Evolutionary conservation across 2,329 filamentous ascomycete genomes (phyloP).

Genomic region (Penicillium italicum): DNA sequence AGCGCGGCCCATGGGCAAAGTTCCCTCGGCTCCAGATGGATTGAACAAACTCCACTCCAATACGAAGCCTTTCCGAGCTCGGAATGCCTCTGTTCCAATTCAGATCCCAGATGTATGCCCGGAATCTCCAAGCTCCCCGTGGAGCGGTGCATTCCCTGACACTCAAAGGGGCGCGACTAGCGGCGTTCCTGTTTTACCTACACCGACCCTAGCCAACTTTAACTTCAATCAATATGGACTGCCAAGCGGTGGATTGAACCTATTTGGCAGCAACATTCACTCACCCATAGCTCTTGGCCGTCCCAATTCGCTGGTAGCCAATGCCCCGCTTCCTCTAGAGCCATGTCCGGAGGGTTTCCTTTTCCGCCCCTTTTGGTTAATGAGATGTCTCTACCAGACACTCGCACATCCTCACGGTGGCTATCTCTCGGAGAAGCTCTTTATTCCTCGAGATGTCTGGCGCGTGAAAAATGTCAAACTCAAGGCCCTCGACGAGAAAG

Average conservation of each 20-base stretch:
- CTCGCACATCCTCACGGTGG: conserved; percentile 87
- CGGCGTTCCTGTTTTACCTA: conserved; percentile 61
- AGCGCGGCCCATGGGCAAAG: conserved; percentile 36
- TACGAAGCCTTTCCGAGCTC: conserved; percentile 66
- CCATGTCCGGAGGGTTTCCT: conserved; percentile 86
- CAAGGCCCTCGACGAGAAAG: conserved; percentile 87
- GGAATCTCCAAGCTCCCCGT: conserved; percentile 69
- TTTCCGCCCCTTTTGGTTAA: conserved; percentile 95
- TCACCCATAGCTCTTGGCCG: conserved; percentile 61
- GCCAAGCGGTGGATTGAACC: conserved; percentile 65
- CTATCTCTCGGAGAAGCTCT: conserved; percentile 86
- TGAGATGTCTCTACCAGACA: conserved; percentile 90
- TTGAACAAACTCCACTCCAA: conserved; percentile 69
- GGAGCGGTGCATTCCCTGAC: conserved; percentile 62
- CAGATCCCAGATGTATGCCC: conserved; percentile 60
- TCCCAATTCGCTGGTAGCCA: conserved; percentile 58
- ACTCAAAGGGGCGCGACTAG: conserved; percentile 47
- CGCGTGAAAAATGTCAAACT: conserved; percentile 89
- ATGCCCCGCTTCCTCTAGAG: conserved; percentile 75
- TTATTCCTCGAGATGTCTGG: conserved; percentile 91
- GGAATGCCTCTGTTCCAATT: conserved; percentile 66
- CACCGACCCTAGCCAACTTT: conserved; percentile 64
- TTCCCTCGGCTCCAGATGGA: conserved; percentile 39
- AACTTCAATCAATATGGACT: conserved; percentile 56
- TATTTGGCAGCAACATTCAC: conserved; percentile 83